Evolutionary conservation across 2,329 filamentous ascomycete genomes (phyloP).

Genomic region (Colletotrichum tamarilloi): DNA sequence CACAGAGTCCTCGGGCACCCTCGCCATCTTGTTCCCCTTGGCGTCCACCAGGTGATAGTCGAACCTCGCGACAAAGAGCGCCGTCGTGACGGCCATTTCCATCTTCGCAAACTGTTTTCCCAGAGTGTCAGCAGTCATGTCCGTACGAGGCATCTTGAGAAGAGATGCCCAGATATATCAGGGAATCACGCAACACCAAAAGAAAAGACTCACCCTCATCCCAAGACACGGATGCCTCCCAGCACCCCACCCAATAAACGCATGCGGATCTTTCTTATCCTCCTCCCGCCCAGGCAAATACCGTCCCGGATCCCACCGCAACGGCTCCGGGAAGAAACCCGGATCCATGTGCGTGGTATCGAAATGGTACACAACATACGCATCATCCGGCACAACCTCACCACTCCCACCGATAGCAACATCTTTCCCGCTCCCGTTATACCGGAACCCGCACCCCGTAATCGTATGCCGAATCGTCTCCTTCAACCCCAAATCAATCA

Average conservation of each 20-base stretch:
- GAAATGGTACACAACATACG: constrained; percentile 57
- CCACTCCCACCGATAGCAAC: constrained; percentile 56
- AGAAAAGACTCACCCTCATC: constrained; percentile 38
- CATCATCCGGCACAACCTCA: constrained; percentile 60
- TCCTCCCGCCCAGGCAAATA: constrained; percentile 59
- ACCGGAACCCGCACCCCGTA: constrained; percentile 60
- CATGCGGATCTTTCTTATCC: constrained; percentile 47
- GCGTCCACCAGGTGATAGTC: constrained; percentile 56
- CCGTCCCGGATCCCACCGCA: constrained; percentile 60
- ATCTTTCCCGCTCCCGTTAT: constrained; percentile 58
- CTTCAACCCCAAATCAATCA: constrained; percentile 61
- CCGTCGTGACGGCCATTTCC: constrained; percentile 61
- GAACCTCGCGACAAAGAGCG: constrained; percentile 61
- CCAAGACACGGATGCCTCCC: constrained; percentile 48
- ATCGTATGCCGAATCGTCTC: constrained; percentile 65
- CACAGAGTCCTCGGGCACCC: constrained; percentile 42
- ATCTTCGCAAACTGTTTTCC: constrained; percentile 60
- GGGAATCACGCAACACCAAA: neutral
- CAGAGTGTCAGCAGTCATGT: constrained; percentile 8
- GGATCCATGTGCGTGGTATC: constrained; percentile 62
- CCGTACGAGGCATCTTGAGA: neutral
- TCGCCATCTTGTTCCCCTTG: constrained; percentile 43
- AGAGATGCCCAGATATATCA: neutral
- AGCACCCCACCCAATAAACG: constrained; percentile 49
- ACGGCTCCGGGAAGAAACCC: constrained; percentile 58